Evolutionary conservation across 208 protist species (phyloP).

Genomic region (Crithidia thermophila): DNA sequence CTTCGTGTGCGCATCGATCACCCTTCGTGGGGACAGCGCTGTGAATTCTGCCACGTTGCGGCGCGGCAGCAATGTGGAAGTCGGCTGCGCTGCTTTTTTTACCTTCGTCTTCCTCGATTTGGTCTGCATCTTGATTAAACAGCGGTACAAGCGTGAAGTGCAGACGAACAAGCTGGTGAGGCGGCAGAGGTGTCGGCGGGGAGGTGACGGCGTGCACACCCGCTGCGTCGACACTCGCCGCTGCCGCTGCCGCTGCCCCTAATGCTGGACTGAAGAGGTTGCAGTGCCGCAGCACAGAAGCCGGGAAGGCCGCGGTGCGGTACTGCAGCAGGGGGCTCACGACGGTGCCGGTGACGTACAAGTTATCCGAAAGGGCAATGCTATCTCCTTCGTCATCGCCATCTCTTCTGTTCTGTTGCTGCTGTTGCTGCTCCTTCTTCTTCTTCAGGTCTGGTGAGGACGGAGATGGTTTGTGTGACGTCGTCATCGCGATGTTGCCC

Average conservation of each 20-base stretch:
- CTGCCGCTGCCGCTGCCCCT: neutral
- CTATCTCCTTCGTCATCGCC: neutral
- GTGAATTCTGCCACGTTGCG: neutral
- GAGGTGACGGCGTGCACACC: too few species aligned
- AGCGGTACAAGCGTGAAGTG: neutral
- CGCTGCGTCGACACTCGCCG: too few species aligned
- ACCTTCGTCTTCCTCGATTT: neutral
- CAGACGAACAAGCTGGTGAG: constrained; percentile 2
- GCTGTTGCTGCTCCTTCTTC: too few species aligned
- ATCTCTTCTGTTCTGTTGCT: neutral
- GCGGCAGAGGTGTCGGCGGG: too few species aligned
- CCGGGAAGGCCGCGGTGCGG: constrained; percentile 12
- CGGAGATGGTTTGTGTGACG: neutral
- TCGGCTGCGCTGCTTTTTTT: neutral
- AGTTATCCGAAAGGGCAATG: neutral
- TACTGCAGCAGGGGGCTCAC: constrained; percentile 10
- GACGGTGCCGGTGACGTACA: neutral
- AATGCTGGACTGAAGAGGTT: neutral
- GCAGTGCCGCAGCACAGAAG: constrained; percentile 15
- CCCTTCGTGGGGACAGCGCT: too few species aligned
- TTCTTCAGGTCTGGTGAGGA: too few species aligned
- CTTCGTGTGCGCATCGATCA: neutral
- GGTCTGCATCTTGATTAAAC: neutral
- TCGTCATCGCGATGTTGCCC: neutral
- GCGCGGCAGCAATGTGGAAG: constrained; percentile 7